Conservation (phyloP, 1,139 yeast genomes). For the Protomyces inundatus region DNA sequence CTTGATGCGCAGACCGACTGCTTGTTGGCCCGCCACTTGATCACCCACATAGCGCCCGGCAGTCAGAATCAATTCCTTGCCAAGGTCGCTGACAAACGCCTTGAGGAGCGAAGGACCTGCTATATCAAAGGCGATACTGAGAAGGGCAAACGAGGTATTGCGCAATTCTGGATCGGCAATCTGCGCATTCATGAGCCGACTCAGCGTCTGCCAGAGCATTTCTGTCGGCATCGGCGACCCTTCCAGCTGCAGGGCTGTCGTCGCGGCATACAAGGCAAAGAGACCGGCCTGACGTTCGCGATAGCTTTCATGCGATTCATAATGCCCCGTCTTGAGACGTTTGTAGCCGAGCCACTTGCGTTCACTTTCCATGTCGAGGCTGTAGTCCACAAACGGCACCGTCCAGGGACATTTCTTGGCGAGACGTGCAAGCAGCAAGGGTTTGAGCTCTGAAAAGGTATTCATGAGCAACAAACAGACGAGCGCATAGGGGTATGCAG, state of each 20-base stretch:
- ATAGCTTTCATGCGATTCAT: constrained; percentile 45
- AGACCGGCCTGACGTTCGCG: constrained; percentile 86
- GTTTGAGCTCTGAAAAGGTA: constrained; percentile 60
- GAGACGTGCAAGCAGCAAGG: constrained; percentile 68
- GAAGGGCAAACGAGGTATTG: constrained; percentile 66
- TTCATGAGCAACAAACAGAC: constrained; percentile 54
- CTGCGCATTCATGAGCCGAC: constrained; percentile 56
- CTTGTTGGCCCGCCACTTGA: constrained; percentile 9
- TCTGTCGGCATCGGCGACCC: constrained; percentile 50
- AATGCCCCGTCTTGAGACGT: constrained; percentile 46
- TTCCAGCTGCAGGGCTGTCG: constrained; percentile 45
- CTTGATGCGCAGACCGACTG: constrained; percentile 6
- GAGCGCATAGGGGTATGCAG: constrained; percentile 75
- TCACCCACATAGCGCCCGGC: constrained; percentile 19
- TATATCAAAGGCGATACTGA: constrained; percentile 91
- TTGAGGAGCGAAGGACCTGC: constrained; percentile 53
- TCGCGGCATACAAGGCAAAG: constrained; percentile 69
- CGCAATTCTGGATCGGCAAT: constrained; percentile 43
- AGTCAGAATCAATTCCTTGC: constrained; percentile 49
- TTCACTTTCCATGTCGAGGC: constrained; percentile 75
- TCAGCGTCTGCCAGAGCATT: constrained; percentile 62
- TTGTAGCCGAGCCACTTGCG: constrained; percentile 84
- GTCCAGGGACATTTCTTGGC: constrained; percentile 86
- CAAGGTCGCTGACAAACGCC: constrained; percentile 62
- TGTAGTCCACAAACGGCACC: constrained; percentile 49